Evolutionary conservation across 768 basidiomycete species (phyloP), one percentile per base, ranked within the genome.

Genomic region (Pleurotus eryngii): DNA sequence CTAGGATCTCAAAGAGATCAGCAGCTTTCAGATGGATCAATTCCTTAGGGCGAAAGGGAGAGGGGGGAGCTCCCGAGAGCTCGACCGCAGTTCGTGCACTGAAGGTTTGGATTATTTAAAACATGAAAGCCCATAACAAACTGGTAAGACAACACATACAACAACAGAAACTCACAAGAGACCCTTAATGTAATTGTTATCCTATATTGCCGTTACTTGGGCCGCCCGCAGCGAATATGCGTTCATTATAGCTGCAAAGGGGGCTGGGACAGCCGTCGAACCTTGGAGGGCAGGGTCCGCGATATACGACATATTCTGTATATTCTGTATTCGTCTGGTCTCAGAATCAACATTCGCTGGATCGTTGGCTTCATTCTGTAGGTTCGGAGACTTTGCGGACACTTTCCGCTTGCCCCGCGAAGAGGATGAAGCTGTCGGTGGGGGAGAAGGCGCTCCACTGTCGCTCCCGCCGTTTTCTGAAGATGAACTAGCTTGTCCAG

Each of bases 171-270:
- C 27, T 43, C 37, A 20, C 7, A 14, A 40, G 8, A 14, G 22
- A 42, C 11, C n/a, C 12, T 30, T 24, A 42, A 42, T 24, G 43
- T 38, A 15, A 53, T 24, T 38, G 48, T 39, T 42, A 17, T 27
- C 39, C 56, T 40, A 49, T 62, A n/a, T 64, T 58, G n/a, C 57
- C 49, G 12, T 61, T 61, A 11, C 61, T 51, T 18, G 61, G 27
- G 5, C 46, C 60, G 18, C 54, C 61, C 7, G 63, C 62, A 1
- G 72, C 67, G 83, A 77, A 66, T 86, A 87, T n/a, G 85, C 85
- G 62, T 85, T 82, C 85, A 89, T 83, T 60, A 89, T 86, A 58
- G 80, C 83, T 35, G 84, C 87, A 65, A 87, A 81, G 54, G 84
- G 80, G 24, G 84, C 72, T 2, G 83, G 78, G 7, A 80, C 72